Base-by-base conservation (phyloP, 176 grass and related monocot species). In the Phoenix roebelenii region DNA sequence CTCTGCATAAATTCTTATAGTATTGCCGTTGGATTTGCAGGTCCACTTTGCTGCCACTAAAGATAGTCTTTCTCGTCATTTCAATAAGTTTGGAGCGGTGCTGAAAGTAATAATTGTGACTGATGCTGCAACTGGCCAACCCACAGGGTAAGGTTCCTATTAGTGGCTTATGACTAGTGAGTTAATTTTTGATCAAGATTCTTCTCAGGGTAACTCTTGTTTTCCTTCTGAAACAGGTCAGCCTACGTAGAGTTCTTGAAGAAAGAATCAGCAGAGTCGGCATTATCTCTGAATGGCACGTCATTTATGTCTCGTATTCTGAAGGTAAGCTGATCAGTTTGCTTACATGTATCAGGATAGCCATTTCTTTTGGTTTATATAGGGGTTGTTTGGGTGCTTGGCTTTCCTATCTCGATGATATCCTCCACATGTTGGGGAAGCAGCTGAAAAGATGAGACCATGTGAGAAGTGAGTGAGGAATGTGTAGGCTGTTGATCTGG, bases 41-140 rank as follows among this genome's bases (percentile, higher is more conserved):
- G 90, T 95, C 69, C 85, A 95, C 52, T 95, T 89, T 76, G 90
- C 74, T 86, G 90, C 90, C 56, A 95, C 85, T 53, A 95, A 95
- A 73, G 90, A 95, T 39, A 70, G 85, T 0, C 58, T 95, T 55
- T 95, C 85, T 72, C 90, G 82, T 56, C 90, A 95, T 76, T 95
- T 95, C 82, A 95, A 95, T 72, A 81, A 95, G 74, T 95, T 89
- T 74, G 90, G 90, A 50, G 90, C 80, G 4, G 90, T 95, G n/a
- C 74, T 95, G 74, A 95, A 89, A 89, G 90, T 95, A 54, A 82
- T 95, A 53, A 85, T 95, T 72, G 80, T 95, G 16, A 84, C 74
- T 57, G 82, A 95, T 76, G 82, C 82, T 69, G 75, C 90, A 59
- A 86, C 85, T 15, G 85, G 90, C 53, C 90, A 95, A 65, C 90